These are phyloP conservation scores for Trichoderma citrinoviride DNA, from an alignment of 2,329 filamentous ascomycete species.

Conservation along the genomic window DNA sequence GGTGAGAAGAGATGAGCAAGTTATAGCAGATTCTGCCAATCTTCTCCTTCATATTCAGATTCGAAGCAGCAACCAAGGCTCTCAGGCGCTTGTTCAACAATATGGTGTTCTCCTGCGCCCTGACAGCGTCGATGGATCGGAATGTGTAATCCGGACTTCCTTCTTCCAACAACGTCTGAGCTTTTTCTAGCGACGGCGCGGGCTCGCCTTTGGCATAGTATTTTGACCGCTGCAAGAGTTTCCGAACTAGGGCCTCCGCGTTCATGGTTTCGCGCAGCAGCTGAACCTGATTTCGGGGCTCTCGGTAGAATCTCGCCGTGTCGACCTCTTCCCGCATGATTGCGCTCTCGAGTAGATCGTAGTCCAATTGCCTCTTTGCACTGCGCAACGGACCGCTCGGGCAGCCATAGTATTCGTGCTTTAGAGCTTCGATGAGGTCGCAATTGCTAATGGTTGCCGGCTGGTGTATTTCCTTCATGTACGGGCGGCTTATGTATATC, in stretches of 20 bases:
- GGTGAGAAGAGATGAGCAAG: slow-evolving; percentile 58
- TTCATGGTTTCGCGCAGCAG: slow-evolving; percentile 30
- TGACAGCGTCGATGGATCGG: slow-evolving; percentile 29
- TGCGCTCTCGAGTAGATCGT: slow-evolving; percentile 32
- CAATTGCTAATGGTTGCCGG: slow-evolving; percentile 32
- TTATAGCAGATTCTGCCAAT: slow-evolving; percentile 58
- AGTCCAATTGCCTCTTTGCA: slow-evolving; percentile 29
- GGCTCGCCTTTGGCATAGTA: slow-evolving; percentile 26
- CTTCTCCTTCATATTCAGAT: slow-evolving; percentile 34
- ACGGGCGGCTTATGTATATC: slow-evolving; percentile 35
- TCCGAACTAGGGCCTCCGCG: slow-evolving; percentile 31
- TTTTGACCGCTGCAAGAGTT: slow-evolving; percentile 33
- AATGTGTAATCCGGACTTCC: slow-evolving; percentile 29
- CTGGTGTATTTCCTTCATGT: slow-evolving; percentile 37
- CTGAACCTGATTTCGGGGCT: slow-evolving; percentile 29
- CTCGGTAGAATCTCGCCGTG: slow-evolving; percentile 24
- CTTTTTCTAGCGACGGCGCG: slow-evolving; percentile 34
- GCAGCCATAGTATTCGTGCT: slow-evolving; percentile 32
- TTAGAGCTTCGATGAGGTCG: slow-evolving; percentile 31
- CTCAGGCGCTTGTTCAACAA: slow-evolving; percentile 34
- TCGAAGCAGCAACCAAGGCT: slow-evolving; percentile 28
- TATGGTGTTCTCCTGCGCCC: slow-evolving; percentile 29
- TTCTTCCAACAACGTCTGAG: slow-evolving; percentile 26
- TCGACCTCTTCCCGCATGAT: slow-evolving; percentile 33
- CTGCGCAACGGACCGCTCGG: slow-evolving; percentile 26